These are phyloP conservation scores for Emmonsiellopsis sp. DNA, from an alignment of 2,329 filamentous ascomycete genomes.

Conservation along the genomic window DNA sequence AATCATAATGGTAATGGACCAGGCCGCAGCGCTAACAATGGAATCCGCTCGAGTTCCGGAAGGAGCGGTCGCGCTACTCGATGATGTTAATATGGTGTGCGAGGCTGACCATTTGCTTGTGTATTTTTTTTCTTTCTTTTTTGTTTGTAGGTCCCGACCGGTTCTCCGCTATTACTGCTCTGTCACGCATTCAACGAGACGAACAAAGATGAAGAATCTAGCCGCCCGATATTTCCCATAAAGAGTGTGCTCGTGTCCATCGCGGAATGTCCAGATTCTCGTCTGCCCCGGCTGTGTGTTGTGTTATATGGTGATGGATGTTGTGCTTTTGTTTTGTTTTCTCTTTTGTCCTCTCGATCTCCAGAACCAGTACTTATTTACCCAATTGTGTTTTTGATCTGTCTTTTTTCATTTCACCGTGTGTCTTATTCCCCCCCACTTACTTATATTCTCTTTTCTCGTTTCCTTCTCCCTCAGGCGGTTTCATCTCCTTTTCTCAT, in stretches of 20 bases:
- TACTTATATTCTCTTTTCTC: no score
- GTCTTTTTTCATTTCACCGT: no score
- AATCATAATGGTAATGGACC: conserved; percentile 15
- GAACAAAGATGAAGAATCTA: background rate
- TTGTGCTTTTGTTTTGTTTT: background rate
- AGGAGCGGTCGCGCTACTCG: conserved; percentile 1
- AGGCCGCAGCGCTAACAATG: background rate
- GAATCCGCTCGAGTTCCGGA: background rate
- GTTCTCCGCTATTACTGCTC: background rate
- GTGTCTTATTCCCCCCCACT: no score
- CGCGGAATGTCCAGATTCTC: background rate
- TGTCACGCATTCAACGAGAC: background rate
- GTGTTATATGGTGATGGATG: background rate
- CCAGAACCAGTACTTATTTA: no score
- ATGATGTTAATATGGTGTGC: background rate
- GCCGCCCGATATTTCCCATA: no score
- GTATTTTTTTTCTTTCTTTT: background rate
- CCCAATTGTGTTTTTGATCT: no score
- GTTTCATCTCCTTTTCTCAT: no score
- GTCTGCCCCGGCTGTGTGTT: background rate
- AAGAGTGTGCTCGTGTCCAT: background rate
- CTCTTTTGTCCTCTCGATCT: no score
- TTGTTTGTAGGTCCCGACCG: background rate
- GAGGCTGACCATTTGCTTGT: background rate
- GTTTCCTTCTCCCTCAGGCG: no score